phyloP scores from a whole-genome alignment of 1,284 basidiomycete genomes.

The Trichosporon faecale region DNA sequence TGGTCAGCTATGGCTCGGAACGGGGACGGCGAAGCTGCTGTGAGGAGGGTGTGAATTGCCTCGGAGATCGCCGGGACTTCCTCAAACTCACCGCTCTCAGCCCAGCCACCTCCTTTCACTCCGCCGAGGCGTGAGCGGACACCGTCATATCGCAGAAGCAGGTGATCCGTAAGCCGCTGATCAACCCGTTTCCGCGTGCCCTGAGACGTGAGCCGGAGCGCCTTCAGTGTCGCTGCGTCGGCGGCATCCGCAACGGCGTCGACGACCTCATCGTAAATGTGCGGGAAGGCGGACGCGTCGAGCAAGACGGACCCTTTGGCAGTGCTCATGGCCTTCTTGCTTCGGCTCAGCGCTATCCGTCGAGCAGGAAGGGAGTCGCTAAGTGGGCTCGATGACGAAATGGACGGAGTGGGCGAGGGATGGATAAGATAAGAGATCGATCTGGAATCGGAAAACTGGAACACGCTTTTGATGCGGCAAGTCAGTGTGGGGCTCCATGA shows the following conservation, averaged over 20 bases:
- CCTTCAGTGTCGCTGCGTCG: neutral
- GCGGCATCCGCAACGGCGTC: neutral
- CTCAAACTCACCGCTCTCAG: neutral
- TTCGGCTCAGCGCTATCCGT: too few relatives aligned
- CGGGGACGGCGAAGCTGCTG: too few relatives aligned
- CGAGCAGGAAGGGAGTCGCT: neutral
- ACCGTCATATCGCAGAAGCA: neutral
- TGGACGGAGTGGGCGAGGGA: neutral
- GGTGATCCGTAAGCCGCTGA: neutral
- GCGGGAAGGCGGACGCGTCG: constrained; percentile 10
- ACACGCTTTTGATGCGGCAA: neutral
- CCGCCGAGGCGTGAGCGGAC: constrained; percentile 1
- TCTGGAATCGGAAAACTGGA: neutral
- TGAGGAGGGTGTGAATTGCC: too few relatives aligned
- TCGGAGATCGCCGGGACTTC: neutral
- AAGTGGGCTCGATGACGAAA: too few relatives aligned
- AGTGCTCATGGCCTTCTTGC: neutral
- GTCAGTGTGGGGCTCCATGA: neutral
- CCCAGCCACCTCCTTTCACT: neutral
- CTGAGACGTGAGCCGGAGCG: neutral
- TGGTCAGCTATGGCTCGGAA: neutral
- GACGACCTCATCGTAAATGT: constrained; percentile 6
- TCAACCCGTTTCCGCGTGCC: neutral
- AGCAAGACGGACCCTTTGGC: neutral
- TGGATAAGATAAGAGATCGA: neutral